Percentiles rank a stretch among this genome's conserved stretches.
Conservation (phyloP, 2,329 filamentous ascomycete species). For the Alternaria alternata region DNA sequence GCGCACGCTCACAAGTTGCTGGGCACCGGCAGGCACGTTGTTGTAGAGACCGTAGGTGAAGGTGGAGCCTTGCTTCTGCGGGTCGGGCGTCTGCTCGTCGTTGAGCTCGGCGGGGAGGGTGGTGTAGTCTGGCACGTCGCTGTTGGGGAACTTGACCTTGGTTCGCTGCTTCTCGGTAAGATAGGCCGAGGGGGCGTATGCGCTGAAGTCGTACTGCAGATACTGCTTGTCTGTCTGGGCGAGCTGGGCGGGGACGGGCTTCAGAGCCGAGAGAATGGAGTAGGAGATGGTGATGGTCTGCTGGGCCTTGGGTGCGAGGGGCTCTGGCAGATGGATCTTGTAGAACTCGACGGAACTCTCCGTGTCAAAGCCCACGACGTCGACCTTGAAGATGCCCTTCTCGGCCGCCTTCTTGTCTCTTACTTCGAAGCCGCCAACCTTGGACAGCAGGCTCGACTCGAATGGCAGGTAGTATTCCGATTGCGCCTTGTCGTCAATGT, state of each 20-base stretch:
- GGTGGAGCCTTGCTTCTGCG: conserved; percentile 83
- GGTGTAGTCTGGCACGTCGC: conserved; percentile 85
- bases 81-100: conserved; percentile 69
- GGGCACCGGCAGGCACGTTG: conserved; percentile 79
- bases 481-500: conserved; percentile 79
- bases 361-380: conserved; percentile 67
- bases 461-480: conserved; percentile 93
- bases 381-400: conserved; percentile 72
- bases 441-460: conserved; percentile 75
- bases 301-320: conserved; percentile 78
- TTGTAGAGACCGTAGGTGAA: conserved; percentile 91
- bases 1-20: conserved; percentile 77
- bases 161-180: conserved; percentile 93
- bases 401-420: conserved; percentile 85
- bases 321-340: conserved; percentile 77
- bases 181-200: conserved; percentile 85
- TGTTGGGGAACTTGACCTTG: conserved; percentile 85
- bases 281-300: conserved; percentile 89
- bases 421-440: conserved; percentile 86
- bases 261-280: conserved; percentile 79
- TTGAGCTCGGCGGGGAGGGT: conserved; percentile 67
- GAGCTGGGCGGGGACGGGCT: conserved; percentile 81
- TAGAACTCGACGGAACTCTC: conserved; percentile 73
- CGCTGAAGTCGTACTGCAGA: conserved; percentile 84
- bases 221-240: conserved; percentile 87